Conservation (phyloP, 1,284 basidiomycete genomes). For the Taiwanofungus camphoratus region DNA sequence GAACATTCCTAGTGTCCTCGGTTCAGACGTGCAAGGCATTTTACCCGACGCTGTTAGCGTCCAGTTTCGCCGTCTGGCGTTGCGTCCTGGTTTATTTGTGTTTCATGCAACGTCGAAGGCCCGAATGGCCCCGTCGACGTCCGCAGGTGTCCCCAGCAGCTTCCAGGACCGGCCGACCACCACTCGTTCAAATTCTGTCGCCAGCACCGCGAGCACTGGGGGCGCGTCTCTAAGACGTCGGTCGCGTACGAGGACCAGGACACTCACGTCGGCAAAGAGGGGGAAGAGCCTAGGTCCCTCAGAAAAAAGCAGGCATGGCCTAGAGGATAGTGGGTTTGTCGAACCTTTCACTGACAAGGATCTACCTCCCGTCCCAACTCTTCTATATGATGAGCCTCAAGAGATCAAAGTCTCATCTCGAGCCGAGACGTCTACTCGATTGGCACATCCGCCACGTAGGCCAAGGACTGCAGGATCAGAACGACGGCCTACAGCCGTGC, state of each 20-base stretch:
- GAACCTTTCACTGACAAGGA: conserved; percentile 16
- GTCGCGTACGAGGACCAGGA: conserved; percentile 28
- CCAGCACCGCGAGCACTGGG: conserved; percentile 35
- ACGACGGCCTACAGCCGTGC: neutral
- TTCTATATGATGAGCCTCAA: conserved; percentile 19
- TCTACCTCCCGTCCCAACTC: conserved; percentile 19
- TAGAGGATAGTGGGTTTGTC: conserved; percentile 11
- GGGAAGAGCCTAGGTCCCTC: conserved; percentile 18
- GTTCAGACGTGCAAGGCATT: neutral
- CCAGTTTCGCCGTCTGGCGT: conserved; percentile 5
- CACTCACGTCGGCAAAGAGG: conserved; percentile 18
- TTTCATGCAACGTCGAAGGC: conserved; percentile 25
- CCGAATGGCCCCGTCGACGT: conserved; percentile 26
- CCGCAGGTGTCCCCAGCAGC: conserved; percentile 15
- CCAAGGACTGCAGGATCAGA: conserved; percentile 1
- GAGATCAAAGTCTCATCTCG: conserved; percentile 11
- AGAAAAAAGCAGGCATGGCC: conserved; percentile 12
- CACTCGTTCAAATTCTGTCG: conserved; percentile 37
- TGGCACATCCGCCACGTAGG: conserved; percentile 10
- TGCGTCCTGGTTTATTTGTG: conserved; percentile 10
- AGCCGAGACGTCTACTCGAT: conserved; percentile 8
- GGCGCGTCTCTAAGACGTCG: conserved; percentile 28
- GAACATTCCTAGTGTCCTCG: neutral
- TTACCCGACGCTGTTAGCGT: neutral
- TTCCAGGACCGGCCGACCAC: conserved; percentile 13